Evolutionary conservation across 2,329 filamentous ascomycete species (phyloP).

Genomic region (Pyricularia sp.): DNA sequence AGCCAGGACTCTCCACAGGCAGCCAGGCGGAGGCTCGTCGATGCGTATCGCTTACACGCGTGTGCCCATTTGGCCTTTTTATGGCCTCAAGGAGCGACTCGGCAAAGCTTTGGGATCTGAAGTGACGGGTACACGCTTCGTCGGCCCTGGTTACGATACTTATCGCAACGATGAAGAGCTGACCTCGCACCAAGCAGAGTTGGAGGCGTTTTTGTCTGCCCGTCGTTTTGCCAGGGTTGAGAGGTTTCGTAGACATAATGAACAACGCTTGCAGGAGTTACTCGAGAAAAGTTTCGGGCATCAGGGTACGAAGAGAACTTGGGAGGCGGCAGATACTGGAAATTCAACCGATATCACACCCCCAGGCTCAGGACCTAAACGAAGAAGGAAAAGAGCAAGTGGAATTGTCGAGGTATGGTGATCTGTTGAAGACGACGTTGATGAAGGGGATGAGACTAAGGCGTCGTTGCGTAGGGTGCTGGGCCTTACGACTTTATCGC

Average conservation of each 20-base stretch:
- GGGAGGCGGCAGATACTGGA: not conserved
- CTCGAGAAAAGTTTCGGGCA: slow-evolving; percentile 32
- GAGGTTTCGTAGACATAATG: slow-evolving; percentile 24
- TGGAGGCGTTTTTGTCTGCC: too few relatives aligned
- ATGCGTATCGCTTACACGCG: slow-evolving; percentile 32
- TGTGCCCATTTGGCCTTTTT: slow-evolving; percentile 44
- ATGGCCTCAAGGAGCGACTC: slow-evolving; percentile 45
- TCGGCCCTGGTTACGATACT: slow-evolving; percentile 9
- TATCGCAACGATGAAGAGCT: slow-evolving; percentile 2
- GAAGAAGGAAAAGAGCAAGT: not conserved
- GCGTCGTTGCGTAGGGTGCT: not conserved
- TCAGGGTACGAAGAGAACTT: slow-evolving; percentile 10
- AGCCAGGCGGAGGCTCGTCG: not conserved
- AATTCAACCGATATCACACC: not conserved
- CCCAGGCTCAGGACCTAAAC: not conserved
- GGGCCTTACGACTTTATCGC: not conserved
- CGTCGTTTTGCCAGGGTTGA: too few relatives aligned
- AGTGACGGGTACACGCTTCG: slow-evolving; percentile 31
- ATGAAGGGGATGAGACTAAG: not conserved
- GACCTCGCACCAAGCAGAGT: slow-evolving; percentile 24
- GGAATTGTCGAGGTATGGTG: not conserved
- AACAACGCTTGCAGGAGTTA: slow-evolving; percentile 25
- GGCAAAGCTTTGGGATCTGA: slow-evolving; percentile 42
- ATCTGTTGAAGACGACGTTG: not conserved
- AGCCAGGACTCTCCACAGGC: slow-evolving; percentile 19